Evolutionary conservation across 768 basidiomycete genomes (phyloP), one percentile per base, ranked within the genome.

Genomic region (Auriscalpium orientale): DNA sequence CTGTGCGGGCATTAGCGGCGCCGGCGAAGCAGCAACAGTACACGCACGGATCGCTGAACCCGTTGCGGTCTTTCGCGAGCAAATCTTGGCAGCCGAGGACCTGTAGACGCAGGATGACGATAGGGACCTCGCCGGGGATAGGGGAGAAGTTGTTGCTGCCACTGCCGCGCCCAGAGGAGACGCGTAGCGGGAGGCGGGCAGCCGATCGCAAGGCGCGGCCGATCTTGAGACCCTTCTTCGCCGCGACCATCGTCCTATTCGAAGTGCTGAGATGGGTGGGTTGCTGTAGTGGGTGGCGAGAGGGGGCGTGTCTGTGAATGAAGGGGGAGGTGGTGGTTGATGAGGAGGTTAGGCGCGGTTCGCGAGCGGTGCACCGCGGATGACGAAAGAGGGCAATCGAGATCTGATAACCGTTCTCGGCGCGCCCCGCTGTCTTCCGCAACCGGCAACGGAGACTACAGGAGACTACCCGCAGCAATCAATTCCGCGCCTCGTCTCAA

Each of bases 11-110:
- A 20, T 20, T 5, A 38, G 53, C 12, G 53, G 9, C 16, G 44
- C 28, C 28, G 28, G 2, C 22, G 35, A 54, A 53, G 48, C 37
- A 22, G 49, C 28, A 44, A 43, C 20, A 52, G 37, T 51, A 47
- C 16, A 78, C 88, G 66, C 65, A 92, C 82, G 90, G 89, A 68
- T 91, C 90, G 64, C 85, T 87, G 37, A 72, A 76, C n/a, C 84
- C 82, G 60, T 80, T 82, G 48, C 79, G 79, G 65, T 87, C 82
- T 62, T 85, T 87, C 8, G 83, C 73, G 18, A 79, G 67, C 33
- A 92, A 74, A 53, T 80, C 75, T 18, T 70, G 78, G 65, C 88
- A 88, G 4, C 80, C 77, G 5, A 89, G 54, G 16, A 92, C 76
- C 65, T 88, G 87, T 1, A 91, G 73, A 20, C 85, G 74, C 36